These are phyloP conservation scores for Xanthoconium separans DNA, from an alignment of 1,284 basidiomycete species.

Conservation along the genomic window DNA sequence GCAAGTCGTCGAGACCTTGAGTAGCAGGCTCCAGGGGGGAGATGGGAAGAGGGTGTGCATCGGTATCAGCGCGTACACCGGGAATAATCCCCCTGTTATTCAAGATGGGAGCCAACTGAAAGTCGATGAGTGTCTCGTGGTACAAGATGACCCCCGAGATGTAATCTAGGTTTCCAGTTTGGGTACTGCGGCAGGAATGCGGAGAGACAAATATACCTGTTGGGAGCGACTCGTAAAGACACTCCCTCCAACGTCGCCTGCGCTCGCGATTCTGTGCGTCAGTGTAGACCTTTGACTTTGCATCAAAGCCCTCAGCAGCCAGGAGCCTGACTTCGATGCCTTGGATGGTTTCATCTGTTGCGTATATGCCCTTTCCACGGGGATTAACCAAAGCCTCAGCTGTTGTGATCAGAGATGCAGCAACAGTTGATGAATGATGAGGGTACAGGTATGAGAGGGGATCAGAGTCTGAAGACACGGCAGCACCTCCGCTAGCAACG, in stretches of 20 bases:
- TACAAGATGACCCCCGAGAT: slow-evolving; percentile 53
- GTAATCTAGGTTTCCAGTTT: slow-evolving; percentile 35
- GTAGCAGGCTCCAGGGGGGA: slow-evolving; percentile 47
- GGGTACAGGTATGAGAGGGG: slow-evolving; percentile 37
- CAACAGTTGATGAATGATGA: slow-evolving; percentile 41
- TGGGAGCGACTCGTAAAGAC: slow-evolving; percentile 43
- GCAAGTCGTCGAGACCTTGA: slow-evolving; percentile 48
- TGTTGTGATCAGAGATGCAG: slow-evolving; percentile 42
- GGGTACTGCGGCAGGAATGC: neutral
- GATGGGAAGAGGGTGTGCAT: slow-evolving; percentile 45
- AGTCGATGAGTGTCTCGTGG: slow-evolving; percentile 47
- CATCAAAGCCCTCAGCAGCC: slow-evolving; percentile 34
- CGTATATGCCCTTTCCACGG: slow-evolving; percentile 52
- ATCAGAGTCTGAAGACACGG: slow-evolving; percentile 5
- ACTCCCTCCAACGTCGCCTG: slow-evolving; percentile 44
- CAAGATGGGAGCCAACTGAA: slow-evolving; percentile 45
- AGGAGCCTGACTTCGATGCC: slow-evolving; percentile 42
- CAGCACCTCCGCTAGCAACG: slow-evolving; percentile 7
- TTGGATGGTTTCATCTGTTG: slow-evolving; percentile 51
- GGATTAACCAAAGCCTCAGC: slow-evolving; percentile 46
- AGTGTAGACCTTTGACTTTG: slow-evolving; percentile 26
- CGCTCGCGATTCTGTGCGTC: slow-evolving; percentile 40
- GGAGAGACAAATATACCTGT: slow-evolving; percentile 32
- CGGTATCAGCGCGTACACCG: slow-evolving; percentile 51
- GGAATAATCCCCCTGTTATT: slow-evolving; percentile 45